Base-by-base conservation (phyloP, 306 rosid species). In the Hippophae gyantsensis region DNA sequence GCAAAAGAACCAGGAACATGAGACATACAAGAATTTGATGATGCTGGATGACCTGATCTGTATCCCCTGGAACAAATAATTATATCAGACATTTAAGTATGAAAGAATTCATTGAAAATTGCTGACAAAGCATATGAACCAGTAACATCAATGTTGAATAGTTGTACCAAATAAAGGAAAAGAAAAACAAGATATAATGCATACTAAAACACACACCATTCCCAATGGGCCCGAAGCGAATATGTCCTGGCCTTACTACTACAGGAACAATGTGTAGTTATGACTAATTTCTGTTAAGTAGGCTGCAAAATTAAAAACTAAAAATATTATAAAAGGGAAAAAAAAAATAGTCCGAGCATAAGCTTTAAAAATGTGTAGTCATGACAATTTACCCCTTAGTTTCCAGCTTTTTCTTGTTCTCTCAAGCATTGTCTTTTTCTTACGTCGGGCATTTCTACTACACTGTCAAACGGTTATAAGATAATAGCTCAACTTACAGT, bases 241-340 rank as follows among this genome's bases (percentile, higher is more conserved):
- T 93, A 69, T 93, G 94, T 51, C 99, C 99, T 47, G 99, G 99
- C 77, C 82, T 86, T 69, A 82, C 75, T 65, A 84, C 90, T 46
- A 93, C 84, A 51, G 94, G 97, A 70, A 88, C 81, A 71, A 75
- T 40, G 46, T n/a, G n/a, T n/a, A n/a, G n/a, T n/a, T n/a, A n/a
- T 70, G 53, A 47, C 50, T 57, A 56, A 48, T 55, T 77, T 71
- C 60, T 47, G 64, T 58, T 66, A 78, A 57, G 48, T 54, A 55
- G 18, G 76, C 95, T 80, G 81, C 71, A 74, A 77, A 70, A 69
- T 62, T 53, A 66, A 72, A 70, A 18, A 62, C 32, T 58, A 67
- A 2, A 3, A 61, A 32, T 2, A 32, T 32, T 32, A 32, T 32
- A 32, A 32, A 32, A 32, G 38, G 38, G 5, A 1, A 18, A 18